phyloP scores from a whole-genome alignment of 768 basidiomycete genomes.

The Omphalotus guepiniiformis region DNA sequence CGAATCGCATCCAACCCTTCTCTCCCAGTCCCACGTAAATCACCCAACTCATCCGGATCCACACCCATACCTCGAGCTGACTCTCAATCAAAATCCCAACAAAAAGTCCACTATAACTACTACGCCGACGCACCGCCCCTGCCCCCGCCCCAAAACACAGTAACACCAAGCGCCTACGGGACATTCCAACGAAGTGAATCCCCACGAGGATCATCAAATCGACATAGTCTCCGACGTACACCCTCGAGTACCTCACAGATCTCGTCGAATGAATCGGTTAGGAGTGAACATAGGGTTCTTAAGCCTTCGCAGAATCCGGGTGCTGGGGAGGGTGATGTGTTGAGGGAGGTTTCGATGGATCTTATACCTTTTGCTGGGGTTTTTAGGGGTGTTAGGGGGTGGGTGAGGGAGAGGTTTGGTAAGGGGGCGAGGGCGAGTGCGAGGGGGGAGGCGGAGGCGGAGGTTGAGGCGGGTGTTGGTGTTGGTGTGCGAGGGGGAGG shows the following conservation, averaged over 20 bases:
- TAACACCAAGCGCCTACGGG: conserved; percentile 7
- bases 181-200: conserved; percentile 7
- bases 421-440: conserved; percentile 12
- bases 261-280: conserved; percentile 2
- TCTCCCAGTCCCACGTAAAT: not conserved
- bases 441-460: conserved; percentile 36
- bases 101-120: not conserved
- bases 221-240: conserved; percentile 1
- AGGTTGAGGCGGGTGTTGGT: too few species aligned
- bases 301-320: conserved; percentile 4
- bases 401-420: conserved; percentile 11
- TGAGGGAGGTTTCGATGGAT: conserved; percentile 18
- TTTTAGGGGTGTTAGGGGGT: conserved; percentile 8
- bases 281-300: conserved; percentile 4
- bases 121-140: not conserved
- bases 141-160: not conserved
- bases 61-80: not conserved
- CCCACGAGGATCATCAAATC: conserved; percentile 3
- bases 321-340: conserved; percentile 8
- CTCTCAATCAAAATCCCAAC: not conserved
- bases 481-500: too few species aligned
- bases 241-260: not conserved
- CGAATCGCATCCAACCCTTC: conserved; percentile 11
- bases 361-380: conserved; percentile 25
- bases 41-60: not conserved